phyloP scores from a whole-genome alignment of 2,329 filamentous ascomycete species.

The Geosmithia flava region DNA sequence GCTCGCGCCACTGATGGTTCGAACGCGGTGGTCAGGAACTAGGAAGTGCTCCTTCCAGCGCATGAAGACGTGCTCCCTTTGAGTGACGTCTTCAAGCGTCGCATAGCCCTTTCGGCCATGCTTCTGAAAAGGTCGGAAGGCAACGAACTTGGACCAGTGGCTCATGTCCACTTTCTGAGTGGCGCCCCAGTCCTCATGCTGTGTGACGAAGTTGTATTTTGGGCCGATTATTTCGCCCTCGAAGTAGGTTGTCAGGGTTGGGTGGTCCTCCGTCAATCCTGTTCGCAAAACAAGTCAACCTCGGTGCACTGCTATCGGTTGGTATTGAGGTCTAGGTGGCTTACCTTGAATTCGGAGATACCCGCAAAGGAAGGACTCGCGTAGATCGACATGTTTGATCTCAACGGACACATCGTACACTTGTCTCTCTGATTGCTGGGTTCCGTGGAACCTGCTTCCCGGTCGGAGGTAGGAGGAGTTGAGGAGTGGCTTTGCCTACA shows the following conservation, averaged over 20 bases:
- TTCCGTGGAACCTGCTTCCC: slow-evolving; percentile 80
- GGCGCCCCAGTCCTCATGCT: slow-evolving; percentile 83
- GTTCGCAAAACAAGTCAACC: background rate
- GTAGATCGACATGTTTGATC: slow-evolving; percentile 91
- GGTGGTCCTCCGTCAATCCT: slow-evolving; percentile 92
- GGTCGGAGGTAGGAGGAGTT: slow-evolving; percentile 78
- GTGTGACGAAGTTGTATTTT: slow-evolving; percentile 88
- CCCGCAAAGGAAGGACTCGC: slow-evolving; percentile 86
- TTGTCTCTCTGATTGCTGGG: slow-evolving; percentile 85
- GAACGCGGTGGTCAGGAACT: slow-evolving; percentile 85
- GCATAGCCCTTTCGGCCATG: slow-evolving; percentile 42
- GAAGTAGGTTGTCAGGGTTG: slow-evolving; percentile 95
- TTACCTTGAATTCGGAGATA: slow-evolving; percentile 94
- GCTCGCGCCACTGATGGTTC: slow-evolving; percentile 84
- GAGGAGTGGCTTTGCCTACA: slow-evolving; percentile 60
- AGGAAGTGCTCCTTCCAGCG: slow-evolving; percentile 98
- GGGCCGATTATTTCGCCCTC: slow-evolving; percentile 95
- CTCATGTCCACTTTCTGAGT: slow-evolving; percentile 82
- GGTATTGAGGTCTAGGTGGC: background rate
- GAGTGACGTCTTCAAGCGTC: slow-evolving; percentile 55
- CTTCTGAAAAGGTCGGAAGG: slow-evolving; percentile 65
- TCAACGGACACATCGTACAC: slow-evolving; percentile 94
- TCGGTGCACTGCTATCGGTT: background rate
- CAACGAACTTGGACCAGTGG: slow-evolving; percentile 85
- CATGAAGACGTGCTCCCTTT: slow-evolving; percentile 92